phyloP scores from a whole-genome alignment of 2,329 filamentous ascomycete species.

The Fusarium papillatum region DNA sequence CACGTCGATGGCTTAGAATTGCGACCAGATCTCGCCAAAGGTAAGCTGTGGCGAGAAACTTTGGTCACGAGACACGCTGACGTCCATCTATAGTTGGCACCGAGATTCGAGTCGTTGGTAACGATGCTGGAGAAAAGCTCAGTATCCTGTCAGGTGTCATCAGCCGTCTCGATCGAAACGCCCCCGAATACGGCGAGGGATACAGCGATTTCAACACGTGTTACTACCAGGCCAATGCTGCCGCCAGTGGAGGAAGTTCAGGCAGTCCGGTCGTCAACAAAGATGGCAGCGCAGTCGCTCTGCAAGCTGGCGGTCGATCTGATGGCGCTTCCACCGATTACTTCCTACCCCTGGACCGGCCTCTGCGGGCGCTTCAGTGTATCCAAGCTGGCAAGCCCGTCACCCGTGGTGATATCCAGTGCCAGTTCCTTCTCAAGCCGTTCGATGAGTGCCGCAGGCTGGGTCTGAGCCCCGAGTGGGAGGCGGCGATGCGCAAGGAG shows the following conservation, averaged over 20 bases:
- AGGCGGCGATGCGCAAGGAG: slow-evolving; percentile 83
- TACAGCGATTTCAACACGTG: slow-evolving; percentile 98
- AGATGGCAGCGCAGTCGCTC: slow-evolving; percentile 89
- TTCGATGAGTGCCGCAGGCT: slow-evolving; percentile 97
- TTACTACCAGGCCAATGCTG: slow-evolving; percentile 98
- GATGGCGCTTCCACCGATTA: slow-evolving; percentile 98
- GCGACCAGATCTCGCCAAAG: slow-evolving; percentile 86
- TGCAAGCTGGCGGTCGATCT: slow-evolving; percentile 93
- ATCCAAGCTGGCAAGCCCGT: slow-evolving; percentile 83
- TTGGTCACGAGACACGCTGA: slow-evolving; percentile 27
- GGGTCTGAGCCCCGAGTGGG: slow-evolving; percentile 87
- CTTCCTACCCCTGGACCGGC: slow-evolving; percentile 93
- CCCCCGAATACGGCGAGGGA: slow-evolving; percentile 96
- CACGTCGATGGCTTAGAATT: slow-evolving; percentile 84
- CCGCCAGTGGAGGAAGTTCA: slow-evolving; percentile 97
- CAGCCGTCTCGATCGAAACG: slow-evolving; percentile 94
- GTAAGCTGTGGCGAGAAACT: slow-evolving; percentile 49
- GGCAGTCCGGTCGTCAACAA: slow-evolving; percentile 98
- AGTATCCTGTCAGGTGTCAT: slow-evolving; percentile 98
- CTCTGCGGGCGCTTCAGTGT: slow-evolving; percentile 87
- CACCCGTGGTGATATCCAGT: slow-evolving; percentile 96
- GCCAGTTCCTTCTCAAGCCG: slow-evolving; percentile 95
- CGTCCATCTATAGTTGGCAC: slow-evolving; percentile 74
- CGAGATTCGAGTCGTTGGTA: slow-evolving; percentile 97
- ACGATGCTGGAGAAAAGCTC: slow-evolving; percentile 98